Conservation (phyloP, 495 filamentous ascomycete genomes). For the Pyrenula aspistea region DNA sequence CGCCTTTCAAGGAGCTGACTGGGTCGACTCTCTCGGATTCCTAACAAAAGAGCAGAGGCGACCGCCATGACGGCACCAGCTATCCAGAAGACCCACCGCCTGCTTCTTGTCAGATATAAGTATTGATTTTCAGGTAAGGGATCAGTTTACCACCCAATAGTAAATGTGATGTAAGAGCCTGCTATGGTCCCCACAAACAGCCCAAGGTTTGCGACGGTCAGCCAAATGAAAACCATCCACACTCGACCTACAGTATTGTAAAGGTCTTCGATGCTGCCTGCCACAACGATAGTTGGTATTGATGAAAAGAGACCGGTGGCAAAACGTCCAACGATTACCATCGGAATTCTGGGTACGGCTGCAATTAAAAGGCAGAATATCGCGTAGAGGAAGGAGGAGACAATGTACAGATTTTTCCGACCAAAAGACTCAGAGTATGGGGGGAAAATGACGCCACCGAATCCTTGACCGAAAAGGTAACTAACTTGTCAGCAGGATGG, state of each 20-base stretch:
- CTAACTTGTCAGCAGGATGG: conserved; percentile 7
- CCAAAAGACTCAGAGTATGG: conserved; percentile 41
- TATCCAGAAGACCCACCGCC: conserved; percentile 33
- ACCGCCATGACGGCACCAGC: conserved; percentile 19
- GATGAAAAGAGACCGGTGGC: conserved; percentile 35
- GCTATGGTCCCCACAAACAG: conserved; percentile 32
- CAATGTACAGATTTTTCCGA: conserved; percentile 35
- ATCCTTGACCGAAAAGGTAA: conserved; percentile 36
- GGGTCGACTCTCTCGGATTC: conserved; percentile 31
- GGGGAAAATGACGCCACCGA: conserved; percentile 37
- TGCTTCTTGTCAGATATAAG: conserved; percentile 2
- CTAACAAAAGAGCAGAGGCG: conserved; percentile 18
- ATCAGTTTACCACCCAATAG: conserved; percentile 19
- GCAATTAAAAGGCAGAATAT: conserved; percentile 31
- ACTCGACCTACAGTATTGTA: conserved; percentile 32
- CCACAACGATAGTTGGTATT: conserved; percentile 36
- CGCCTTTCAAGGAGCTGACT: conserved; percentile 25
- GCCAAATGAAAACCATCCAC: conserved; percentile 38
- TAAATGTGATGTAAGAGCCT: conserved; percentile 25
- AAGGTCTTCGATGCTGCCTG: conserved; percentile 42
- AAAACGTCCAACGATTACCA: conserved; percentile 28
- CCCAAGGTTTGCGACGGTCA: conserved; percentile 27
- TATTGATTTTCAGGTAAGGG: background rate
- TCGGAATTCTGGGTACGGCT: conserved; percentile 19
- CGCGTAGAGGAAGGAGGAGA: conserved; percentile 27